phyloP scores from a whole-genome alignment of 306 rosid species.

The Rosa rugosa region DNA sequence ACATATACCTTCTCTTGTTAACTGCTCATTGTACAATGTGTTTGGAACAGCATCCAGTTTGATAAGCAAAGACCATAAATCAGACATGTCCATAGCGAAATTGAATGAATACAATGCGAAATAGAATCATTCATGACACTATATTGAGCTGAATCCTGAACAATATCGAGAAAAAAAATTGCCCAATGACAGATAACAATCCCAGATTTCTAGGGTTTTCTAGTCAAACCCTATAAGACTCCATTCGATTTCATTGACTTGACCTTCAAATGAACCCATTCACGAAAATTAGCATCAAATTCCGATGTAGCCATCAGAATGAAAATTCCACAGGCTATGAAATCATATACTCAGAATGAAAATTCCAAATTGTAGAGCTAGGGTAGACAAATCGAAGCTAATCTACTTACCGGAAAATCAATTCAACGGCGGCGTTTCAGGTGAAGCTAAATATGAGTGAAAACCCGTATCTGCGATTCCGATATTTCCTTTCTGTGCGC shows the following conservation, averaged over 20 bases:
- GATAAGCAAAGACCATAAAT: neutral
- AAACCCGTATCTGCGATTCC: neutral
- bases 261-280: neutral
- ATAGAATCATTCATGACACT: neutral
- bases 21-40: neutral
- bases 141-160: neutral
- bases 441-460: neutral
- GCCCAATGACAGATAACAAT: neutral
- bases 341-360: neutral
- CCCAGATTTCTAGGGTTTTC: conserved; percentile 26
- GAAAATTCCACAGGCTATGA: neutral
- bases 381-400: neutral
- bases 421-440: neutral
- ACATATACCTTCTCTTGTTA: neutral
- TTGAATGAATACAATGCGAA: neutral
- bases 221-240: conserved; percentile 7
- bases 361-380: neutral
- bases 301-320: neutral
- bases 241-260: conserved; percentile 1
- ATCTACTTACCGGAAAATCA: conserved; percentile 12
- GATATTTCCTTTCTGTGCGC: neutral
- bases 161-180: neutral
- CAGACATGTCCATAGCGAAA: neutral
- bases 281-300: neutral
- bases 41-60: neutral